Conservation (phyloP, 2,329 filamentous ascomycete genomes). For the Fusarium verrucosum region DNA sequence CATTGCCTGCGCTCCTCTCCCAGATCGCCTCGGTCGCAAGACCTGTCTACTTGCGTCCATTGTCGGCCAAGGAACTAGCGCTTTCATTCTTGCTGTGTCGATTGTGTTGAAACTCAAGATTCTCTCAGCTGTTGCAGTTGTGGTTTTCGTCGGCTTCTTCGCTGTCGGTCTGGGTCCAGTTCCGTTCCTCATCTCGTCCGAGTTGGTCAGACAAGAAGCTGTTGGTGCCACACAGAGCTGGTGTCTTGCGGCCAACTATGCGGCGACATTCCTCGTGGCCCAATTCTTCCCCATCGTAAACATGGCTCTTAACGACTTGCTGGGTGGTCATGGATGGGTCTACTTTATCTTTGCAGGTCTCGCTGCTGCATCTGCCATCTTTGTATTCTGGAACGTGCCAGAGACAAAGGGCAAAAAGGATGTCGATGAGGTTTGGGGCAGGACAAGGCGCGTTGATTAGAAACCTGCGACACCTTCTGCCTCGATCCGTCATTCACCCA, state of each 20-base stretch:
- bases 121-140: constrained; percentile 81
- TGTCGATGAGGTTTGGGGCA: constrained; percentile 90
- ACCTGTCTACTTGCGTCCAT: constrained; percentile 84
- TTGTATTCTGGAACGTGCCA: constrained; percentile 79
- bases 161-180: constrained; percentile 92
- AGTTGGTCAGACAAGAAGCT: constrained; percentile 89
- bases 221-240: constrained; percentile 92
- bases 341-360: constrained; percentile 91
- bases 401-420: constrained; percentile 89
- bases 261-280: constrained; percentile 89
- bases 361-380: constrained; percentile 73
- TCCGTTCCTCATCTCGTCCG: constrained; percentile 91
- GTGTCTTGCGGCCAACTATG: constrained; percentile 86
- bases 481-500: background rate
- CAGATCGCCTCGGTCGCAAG: constrained; percentile 89
- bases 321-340: constrained; percentile 79
- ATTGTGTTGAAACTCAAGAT: constrained; percentile 78
- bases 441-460: constrained; percentile 64
- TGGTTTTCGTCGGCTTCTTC: constrained; percentile 89
- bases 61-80: constrained; percentile 81
- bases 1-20: constrained; percentile 80
- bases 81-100: constrained; percentile 79
- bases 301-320: constrained; percentile 68
- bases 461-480: background rate
- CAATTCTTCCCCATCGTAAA: constrained; percentile 95